These are phyloP conservation scores for Cryomyces minteri DNA, from an alignment of 495 filamentous ascomycete genomes.

Conservation along the genomic window DNA sequence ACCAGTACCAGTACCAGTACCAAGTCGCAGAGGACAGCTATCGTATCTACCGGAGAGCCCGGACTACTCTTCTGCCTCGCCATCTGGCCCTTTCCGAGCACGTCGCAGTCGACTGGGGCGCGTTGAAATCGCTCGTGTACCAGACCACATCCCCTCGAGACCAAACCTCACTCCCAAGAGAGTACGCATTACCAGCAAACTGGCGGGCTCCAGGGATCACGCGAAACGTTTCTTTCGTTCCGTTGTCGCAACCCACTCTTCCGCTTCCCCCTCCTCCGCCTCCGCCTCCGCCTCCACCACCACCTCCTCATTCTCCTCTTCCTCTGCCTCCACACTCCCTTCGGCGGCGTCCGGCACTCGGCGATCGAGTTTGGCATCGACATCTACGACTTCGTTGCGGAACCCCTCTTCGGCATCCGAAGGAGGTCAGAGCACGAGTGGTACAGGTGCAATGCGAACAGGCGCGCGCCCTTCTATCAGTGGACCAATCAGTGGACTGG, in stretches of 20 bases:
- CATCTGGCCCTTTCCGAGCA: not conserved
- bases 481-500: conserved; percentile 5
- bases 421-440: not conserved
- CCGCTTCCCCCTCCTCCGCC: not conserved
- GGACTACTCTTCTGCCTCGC: not conserved
- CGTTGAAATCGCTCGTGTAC: not conserved
- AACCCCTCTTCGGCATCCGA: not conserved
- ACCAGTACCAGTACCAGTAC: not conserved
- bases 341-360: not conserved
- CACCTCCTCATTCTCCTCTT: not conserved
- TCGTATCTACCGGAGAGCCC: not conserved
- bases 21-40: not conserved
- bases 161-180: not conserved
- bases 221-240: conserved; percentile 25
- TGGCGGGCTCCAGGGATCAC: conserved; percentile 25
- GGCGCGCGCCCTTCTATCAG: not conserved
- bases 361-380: not conserved
- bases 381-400: not conserved
- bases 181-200: conserved; percentile 9
- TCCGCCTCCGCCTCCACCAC: not conserved
- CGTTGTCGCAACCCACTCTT: conserved; percentile 13
- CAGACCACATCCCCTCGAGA: not conserved
- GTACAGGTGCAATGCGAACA: conserved; percentile 3
- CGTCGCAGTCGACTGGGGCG: not conserved
- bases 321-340: conserved; percentile 1